These are phyloP conservation scores for Amborella trichopoda DNA, from an alignment of 164 flowering plant genomes.

Conservation along the genomic window DNA sequence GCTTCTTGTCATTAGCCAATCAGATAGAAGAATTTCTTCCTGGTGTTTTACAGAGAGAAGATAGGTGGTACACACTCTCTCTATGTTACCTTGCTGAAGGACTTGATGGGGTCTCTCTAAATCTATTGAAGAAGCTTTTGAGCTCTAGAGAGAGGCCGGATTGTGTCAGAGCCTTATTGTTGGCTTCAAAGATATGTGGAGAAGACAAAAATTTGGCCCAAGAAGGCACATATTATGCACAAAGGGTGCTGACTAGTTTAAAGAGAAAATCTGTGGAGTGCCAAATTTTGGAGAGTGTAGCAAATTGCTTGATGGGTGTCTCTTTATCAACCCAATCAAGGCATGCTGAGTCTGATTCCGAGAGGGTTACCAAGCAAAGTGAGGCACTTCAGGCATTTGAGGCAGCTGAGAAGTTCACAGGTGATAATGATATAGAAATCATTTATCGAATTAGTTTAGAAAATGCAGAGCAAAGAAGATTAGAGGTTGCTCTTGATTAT, in stretches of 20 bases:
- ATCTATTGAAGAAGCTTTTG: slow-evolving; percentile 47
- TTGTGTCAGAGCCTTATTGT: slow-evolving; percentile 30
- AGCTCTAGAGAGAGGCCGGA: slow-evolving; percentile 34
- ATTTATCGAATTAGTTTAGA: slow-evolving; percentile 57
- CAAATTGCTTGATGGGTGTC: slow-evolving; percentile 47
- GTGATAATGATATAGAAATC: slow-evolving; percentile 31
- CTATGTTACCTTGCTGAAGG: slow-evolving; percentile 80
- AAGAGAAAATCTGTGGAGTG: slow-evolving; percentile 43
- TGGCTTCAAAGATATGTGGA: slow-evolving; percentile 74
- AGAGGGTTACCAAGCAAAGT: slow-evolving; percentile 29
- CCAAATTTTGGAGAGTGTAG: slow-evolving; percentile 27
- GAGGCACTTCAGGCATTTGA: slow-evolving; percentile 62
- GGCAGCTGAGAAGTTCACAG: slow-evolving; percentile 32
- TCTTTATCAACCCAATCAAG: slow-evolving; percentile 45
- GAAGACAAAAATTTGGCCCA: slow-evolving; percentile 26
- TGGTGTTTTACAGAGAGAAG: slow-evolving; percentile 36
- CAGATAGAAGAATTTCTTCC: slow-evolving; percentile 67
- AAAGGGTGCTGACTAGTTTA: slow-evolving; percentile 20
- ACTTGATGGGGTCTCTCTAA: slow-evolving; percentile 44
- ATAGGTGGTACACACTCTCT: slow-evolving; percentile 43
- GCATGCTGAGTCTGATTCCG: slow-evolving; percentile 37
- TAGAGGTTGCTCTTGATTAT: slow-evolving; percentile 62
- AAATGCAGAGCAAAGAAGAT: slow-evolving; percentile 81
- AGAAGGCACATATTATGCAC: slow-evolving; percentile 52
- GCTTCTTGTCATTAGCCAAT: slow-evolving; percentile 34